Percentiles rank a stretch among this genome's conserved stretches.
These are phyloP conservation scores for Cutaneotrichosporon mucoides DNA, from an alignment of 1,284 basidiomycete species.

Conservation along the genomic window DNA sequence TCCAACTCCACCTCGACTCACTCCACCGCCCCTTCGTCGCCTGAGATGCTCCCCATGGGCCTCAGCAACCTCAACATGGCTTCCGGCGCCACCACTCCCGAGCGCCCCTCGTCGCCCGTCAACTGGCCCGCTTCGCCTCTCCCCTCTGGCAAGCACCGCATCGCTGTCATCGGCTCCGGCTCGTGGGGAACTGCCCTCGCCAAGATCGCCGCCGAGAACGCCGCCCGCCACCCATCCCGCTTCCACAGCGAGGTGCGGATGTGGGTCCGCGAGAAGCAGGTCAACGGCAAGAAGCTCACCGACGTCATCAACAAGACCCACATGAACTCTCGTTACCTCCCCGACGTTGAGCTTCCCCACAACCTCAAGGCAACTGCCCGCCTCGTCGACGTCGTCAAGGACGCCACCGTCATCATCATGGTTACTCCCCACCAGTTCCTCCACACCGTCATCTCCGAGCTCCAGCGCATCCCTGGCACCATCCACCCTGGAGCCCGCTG, in stretches of 20 bases:
- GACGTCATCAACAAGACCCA: slow-evolving; percentile 57
- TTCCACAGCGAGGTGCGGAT: slow-evolving; percentile 54
- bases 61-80: slow-evolving; percentile 35
- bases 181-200: slow-evolving; percentile 58
- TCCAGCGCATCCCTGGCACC: slow-evolving; percentile 47
- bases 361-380: slow-evolving; percentile 56
- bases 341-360: slow-evolving; percentile 54
- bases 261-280: slow-evolving; percentile 54
- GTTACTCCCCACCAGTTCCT: slow-evolving; percentile 55
- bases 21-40: slow-evolving; percentile 32
- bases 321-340: slow-evolving; percentile 57
- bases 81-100: slow-evolving; percentile 38
- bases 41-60: slow-evolving; percentile 21
- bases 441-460: slow-evolving; percentile 45
- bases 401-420: slow-evolving; percentile 56
- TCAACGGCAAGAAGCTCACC: slow-evolving; percentile 55
- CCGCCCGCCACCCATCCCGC: slow-evolving; percentile 42
- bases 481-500: slow-evolving; percentile 49
- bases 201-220: slow-evolving; percentile 56
- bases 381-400: slow-evolving; percentile 54
- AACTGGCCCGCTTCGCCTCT: slow-evolving; percentile 41
- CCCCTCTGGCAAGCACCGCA: slow-evolving; percentile 51
- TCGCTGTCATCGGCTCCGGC: slow-evolving; percentile 56
- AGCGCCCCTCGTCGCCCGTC: slow-evolving; percentile 40
- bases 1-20: slow-evolving; percentile 9